phyloP scores from a whole-genome alignment of 2,329 filamentous ascomycete species.

The Aureobasidium uvarum region DNA sequence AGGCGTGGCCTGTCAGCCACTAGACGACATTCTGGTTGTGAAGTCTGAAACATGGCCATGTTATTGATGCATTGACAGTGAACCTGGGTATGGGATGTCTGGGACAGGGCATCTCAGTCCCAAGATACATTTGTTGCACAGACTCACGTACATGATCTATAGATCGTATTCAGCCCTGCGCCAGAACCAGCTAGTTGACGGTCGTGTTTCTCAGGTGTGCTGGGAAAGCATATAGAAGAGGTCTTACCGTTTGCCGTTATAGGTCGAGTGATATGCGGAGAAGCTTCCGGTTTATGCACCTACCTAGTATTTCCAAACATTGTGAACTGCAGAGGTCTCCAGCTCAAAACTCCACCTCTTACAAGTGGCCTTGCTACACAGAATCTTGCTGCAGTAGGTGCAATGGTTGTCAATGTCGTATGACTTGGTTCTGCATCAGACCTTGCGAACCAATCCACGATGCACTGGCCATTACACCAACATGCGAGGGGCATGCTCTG shows the following conservation, averaged over 20 bases:
- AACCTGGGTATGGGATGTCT: conserved; percentile 5
- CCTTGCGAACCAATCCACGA: neutral
- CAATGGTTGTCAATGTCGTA: neutral
- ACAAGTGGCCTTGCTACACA: neutral
- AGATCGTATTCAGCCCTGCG: neutral
- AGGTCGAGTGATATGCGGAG: neutral
- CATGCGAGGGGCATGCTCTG: neutral
- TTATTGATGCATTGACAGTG: neutral
- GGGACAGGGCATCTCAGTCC: neutral
- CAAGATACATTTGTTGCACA: conserved; percentile 9
- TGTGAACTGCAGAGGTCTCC: neutral
- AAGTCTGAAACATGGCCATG: conserved; percentile 9
- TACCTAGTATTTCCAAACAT: neutral
- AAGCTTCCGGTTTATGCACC: neutral
- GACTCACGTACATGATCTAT: neutral
- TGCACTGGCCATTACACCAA: neutral
- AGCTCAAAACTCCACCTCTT: neutral
- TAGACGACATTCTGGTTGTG: neutral
- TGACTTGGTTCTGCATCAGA: neutral
- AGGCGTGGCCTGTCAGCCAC: neutral
- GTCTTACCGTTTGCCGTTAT: neutral
- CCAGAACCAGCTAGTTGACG: neutral
- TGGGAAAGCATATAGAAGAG: neutral
- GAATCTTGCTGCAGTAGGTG: neutral
- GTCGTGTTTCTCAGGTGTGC: neutral